Percentiles rank a stretch among this genome's conserved stretches.
These are phyloP conservation scores for Aspergillus jensenii DNA, from an alignment of 2,329 filamentous ascomycete species.

Conservation along the genomic window DNA sequence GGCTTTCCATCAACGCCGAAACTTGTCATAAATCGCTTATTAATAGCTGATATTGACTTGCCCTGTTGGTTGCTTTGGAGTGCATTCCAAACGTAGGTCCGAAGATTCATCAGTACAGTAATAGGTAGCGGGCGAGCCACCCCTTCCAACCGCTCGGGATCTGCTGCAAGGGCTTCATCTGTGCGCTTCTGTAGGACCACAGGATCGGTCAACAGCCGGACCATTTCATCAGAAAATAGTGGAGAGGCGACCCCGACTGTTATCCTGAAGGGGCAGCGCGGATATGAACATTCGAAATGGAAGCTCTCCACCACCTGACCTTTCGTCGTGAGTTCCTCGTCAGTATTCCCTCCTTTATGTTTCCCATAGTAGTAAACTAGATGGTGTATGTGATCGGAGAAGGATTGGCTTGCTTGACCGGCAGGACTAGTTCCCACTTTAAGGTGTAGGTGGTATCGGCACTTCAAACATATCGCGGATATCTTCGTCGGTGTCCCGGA, in stretches of 20 bases:
- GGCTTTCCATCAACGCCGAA: constrained; percentile 58
- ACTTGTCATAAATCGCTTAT: constrained; percentile 63
- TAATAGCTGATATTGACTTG: constrained; percentile 57
- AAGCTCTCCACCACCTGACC: constrained; percentile 45
- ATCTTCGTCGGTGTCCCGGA: constrained; percentile 55
- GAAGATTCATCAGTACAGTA: constrained; percentile 57
- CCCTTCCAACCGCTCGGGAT: constrained; percentile 56
- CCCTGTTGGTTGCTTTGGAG: constrained; percentile 51
- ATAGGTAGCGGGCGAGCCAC: constrained; percentile 52
- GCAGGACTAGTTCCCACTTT: constrained; percentile 52
- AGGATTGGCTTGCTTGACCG: constrained; percentile 47
- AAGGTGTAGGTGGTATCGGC: constrained; percentile 63
- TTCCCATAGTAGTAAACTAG: constrained; percentile 47
- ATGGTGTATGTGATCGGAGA: constrained; percentile 61
- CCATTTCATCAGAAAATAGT: constrained; percentile 49
- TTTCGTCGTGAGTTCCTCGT: constrained; percentile 26
- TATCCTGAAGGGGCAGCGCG: constrained; percentile 55
- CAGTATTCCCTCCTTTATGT: constrained; percentile 24
- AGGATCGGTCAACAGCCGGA: constrained; percentile 55
- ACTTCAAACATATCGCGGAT: constrained; percentile 61
- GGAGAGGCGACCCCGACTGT: constrained; percentile 55
- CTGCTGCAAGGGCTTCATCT: constrained; percentile 50
- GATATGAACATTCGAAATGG: constrained; percentile 59
- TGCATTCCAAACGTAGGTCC: constrained; percentile 61
- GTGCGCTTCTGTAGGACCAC: constrained; percentile 54